A percentile compares a stretch with the other conserved stretches of the same genome.
Evolutionary conservation across 352 stramenopile species (phyloP).

Genomic region (Phytophthora meadii): DNA sequence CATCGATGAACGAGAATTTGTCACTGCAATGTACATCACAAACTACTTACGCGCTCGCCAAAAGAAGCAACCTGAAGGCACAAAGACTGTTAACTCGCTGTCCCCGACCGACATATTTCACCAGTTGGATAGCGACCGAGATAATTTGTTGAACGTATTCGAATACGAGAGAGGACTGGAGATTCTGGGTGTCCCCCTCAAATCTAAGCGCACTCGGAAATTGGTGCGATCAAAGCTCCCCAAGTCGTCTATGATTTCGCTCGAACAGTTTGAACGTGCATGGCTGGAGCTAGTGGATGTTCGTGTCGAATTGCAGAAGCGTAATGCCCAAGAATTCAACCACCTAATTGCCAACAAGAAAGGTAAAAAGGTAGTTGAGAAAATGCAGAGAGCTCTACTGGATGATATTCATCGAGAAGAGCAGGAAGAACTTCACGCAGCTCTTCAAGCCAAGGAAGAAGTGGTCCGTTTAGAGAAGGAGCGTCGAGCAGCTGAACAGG

Average conservation of each 20-base stretch:
- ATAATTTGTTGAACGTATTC: constrained; percentile 66
- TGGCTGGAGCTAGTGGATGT: constrained; percentile 65
- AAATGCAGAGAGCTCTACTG: constrained; percentile 42
- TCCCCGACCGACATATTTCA: constrained; percentile 69
- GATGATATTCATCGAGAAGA: constrained; percentile 51
- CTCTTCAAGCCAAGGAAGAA: constrained; percentile 59
- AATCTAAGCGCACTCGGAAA: constrained; percentile 20
- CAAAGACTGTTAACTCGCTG: constrained; percentile 23
- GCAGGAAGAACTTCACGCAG: constrained; percentile 54
- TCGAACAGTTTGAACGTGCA: constrained; percentile 65
- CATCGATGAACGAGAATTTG: constrained; percentile 80
- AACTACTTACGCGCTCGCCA: constrained; percentile 59
- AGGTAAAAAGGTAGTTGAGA: constrained; percentile 26
- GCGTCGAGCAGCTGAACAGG: constrained; percentile 48
- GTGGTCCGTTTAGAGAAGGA: constrained; percentile 60
- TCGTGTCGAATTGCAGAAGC: constrained; percentile 48
- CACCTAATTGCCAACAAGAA: constrained; percentile 14
- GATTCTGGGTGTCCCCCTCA: constrained; percentile 42
- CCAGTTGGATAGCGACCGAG: constrained; percentile 64
- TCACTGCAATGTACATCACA: constrained; percentile 77
- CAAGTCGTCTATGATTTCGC: constrained; percentile 37
- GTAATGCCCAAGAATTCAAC: constrained; percentile 18
- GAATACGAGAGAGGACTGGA: constrained; percentile 74
- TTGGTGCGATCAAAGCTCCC: constrained; percentile 44
- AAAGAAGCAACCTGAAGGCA: constrained; percentile 12